These are phyloP conservation scores for Geotrichum siamense DNA, from an alignment of 1,139 yeast genomes.

Conservation along the genomic window DNA sequence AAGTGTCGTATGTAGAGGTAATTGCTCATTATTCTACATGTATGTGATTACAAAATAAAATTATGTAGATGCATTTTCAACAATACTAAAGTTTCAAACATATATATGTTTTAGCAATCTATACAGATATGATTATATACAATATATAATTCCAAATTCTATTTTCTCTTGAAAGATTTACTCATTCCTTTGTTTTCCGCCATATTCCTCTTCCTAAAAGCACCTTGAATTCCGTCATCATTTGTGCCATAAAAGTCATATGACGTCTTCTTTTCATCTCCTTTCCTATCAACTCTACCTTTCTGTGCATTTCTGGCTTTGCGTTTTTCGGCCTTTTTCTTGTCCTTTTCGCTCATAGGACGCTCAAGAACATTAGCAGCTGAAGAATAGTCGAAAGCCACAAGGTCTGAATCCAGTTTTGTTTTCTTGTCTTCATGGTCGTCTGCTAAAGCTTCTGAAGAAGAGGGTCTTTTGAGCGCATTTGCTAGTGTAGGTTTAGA, in stretches of 20 bases:
- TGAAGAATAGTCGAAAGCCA: slow-evolving; percentile 14
- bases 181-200: slow-evolving; percentile 2
- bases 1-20: no score
- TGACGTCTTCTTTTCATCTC: neutral
- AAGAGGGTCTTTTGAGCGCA: slow-evolving; percentile 5
- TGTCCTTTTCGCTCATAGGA: neutral
- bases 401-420: slow-evolving; percentile 2
- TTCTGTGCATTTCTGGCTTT: slow-evolving; percentile 2
- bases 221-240: neutral
- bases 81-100: no score
- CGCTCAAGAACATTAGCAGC: slow-evolving; percentile 15
- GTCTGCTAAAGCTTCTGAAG: slow-evolving; percentile 1
- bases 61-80: no score
- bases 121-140: no score
- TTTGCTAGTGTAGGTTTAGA: slow-evolving; percentile 5
- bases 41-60: no score
- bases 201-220: neutral
- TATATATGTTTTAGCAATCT: no score
- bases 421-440: neutral
- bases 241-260: slow-evolving; percentile 4
- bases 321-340: neutral
- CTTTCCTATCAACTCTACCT: neutral
- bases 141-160: no score
- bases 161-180: slow-evolving; percentile 1
- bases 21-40: no score